A percentile compares a stretch with the other conserved stretches of the same genome.
phyloP scores from a whole-genome alignment of 2,329 filamentous ascomycete species.

The Pseudonectria foliicola region DNA sequence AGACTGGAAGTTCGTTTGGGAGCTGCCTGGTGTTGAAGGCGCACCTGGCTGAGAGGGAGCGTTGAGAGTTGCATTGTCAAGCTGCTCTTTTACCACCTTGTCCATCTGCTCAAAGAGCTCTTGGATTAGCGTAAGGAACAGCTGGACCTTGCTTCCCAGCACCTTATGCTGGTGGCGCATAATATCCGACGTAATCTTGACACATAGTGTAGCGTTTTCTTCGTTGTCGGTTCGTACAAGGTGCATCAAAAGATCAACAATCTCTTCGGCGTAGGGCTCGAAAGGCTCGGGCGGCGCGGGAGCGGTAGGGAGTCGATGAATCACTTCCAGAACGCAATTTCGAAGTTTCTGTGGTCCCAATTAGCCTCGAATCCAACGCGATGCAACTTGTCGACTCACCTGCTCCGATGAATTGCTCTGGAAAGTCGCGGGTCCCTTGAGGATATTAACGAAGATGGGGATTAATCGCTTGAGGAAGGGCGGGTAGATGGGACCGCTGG shows the following conservation, averaged over 20 bases:
- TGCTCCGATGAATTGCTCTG: slow-evolving; percentile 86
- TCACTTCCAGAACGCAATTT: slow-evolving; percentile 87
- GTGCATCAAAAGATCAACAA: slow-evolving; percentile 84
- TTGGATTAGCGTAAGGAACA: slow-evolving; percentile 84
- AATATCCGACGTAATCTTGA: slow-evolving; percentile 97
- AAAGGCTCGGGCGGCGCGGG: slow-evolving; percentile 69
- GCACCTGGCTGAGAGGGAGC: slow-evolving; percentile 45
- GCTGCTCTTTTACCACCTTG: slow-evolving; percentile 86
- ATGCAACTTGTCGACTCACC: slow-evolving; percentile 38
- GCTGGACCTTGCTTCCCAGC: slow-evolving; percentile 71
- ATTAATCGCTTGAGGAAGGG: slow-evolving; percentile 81
- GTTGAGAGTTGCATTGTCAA: slow-evolving; percentile 65
- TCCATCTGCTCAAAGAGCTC: slow-evolving; percentile 96
- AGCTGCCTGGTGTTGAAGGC: slow-evolving; percentile 60
- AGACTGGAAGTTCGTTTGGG: slow-evolving; percentile 71
- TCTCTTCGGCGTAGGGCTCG: slow-evolving; percentile 80
- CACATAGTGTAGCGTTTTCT: slow-evolving; percentile 95
- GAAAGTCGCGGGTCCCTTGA: slow-evolving; percentile 83
- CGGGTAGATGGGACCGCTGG: slow-evolving; percentile 66
- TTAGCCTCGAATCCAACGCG: slow-evolving; percentile 10
- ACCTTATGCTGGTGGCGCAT: slow-evolving; percentile 87
- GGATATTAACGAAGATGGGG: slow-evolving; percentile 79
- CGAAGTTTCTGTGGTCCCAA: slow-evolving; percentile 62
- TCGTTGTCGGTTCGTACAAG: slow-evolving; percentile 91
- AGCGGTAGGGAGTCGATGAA: slow-evolving; percentile 74